These are phyloP conservation scores for Cordyceps cicadae DNA, from an alignment of 2,329 filamentous ascomycete species.

Conservation along the genomic window DNA sequence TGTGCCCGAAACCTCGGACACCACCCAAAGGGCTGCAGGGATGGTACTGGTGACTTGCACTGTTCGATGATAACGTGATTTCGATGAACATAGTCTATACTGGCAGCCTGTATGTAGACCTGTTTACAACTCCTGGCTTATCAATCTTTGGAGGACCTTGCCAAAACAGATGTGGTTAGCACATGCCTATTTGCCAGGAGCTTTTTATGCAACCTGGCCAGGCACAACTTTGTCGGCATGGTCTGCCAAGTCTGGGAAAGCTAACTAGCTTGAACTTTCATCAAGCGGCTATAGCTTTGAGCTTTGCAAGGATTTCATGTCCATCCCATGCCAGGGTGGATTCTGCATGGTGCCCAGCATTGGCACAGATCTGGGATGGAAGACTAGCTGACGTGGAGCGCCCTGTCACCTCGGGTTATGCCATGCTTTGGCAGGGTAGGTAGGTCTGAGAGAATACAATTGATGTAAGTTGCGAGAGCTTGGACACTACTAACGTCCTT, in stretches of 20 bases:
- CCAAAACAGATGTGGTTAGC: not conserved
- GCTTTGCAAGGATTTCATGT: not conserved
- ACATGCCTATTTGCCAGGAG: not conserved
- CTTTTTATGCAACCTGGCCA: not conserved
- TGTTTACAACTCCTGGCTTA: too few species aligned
- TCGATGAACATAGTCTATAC: too few species aligned
- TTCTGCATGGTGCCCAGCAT: not conserved
- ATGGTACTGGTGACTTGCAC: too few species aligned
- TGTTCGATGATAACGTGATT: too few species aligned
- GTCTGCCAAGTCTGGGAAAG: not conserved
- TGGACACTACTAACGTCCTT: not conserved
- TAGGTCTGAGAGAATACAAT: too few species aligned
- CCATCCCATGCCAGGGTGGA: not conserved
- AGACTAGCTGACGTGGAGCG: not conserved
- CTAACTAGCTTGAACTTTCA: not conserved
- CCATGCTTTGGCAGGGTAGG: not conserved
- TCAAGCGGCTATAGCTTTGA: not conserved
- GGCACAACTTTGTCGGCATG: not conserved
- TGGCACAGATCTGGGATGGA: not conserved
- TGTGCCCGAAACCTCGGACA: too few species aligned
- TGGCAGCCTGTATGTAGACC: too few species aligned
- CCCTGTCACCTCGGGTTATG: not conserved
- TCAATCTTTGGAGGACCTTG: too few species aligned
- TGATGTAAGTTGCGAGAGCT: not conserved
- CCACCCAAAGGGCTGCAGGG: too few species aligned